phyloP scores from a whole-genome alignment of 2,329 filamentous ascomycete genomes.

The Chlorencoelia australis region DNA sequence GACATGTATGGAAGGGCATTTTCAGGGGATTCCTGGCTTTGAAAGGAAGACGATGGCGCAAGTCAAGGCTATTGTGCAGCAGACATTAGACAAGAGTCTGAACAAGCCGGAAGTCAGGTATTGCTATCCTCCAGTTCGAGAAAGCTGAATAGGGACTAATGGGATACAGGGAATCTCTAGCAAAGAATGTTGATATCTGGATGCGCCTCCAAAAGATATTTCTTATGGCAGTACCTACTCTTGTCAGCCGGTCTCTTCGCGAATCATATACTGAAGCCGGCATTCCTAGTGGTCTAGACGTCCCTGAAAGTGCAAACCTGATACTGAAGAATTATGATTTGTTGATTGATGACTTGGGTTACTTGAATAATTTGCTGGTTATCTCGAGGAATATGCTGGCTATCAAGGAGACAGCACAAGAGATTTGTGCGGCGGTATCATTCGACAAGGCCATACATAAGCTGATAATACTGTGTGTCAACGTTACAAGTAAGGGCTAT shows the following conservation, averaged over 20 bases:
- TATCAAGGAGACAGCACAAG: conserved; percentile 54
- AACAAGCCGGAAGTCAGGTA: conserved; percentile 51
- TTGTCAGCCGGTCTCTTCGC: conserved; percentile 50
- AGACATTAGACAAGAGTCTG: conserved; percentile 52
- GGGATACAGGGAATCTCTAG: conserved; percentile 42
- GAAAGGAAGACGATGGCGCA: conserved; percentile 44
- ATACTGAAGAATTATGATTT: conserved; percentile 52
- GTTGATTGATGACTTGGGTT: conserved; percentile 51
- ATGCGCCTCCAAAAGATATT: conserved; percentile 54
- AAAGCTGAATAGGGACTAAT: conserved; percentile 5
- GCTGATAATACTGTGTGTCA: conserved; percentile 54
- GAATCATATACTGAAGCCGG: conserved; percentile 43
- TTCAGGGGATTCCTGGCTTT: conserved; percentile 42
- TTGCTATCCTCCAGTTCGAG: conserved; percentile 13
- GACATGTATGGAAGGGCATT: conserved; percentile 52
- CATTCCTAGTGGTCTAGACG: conserved; percentile 44
- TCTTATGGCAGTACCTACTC: conserved; percentile 47
- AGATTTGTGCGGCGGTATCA: conserved; percentile 52
- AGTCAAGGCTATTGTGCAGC: conserved; percentile 47
- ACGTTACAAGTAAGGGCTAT: conserved; percentile 57
- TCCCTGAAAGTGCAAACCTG: conserved; percentile 50
- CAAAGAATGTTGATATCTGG: conserved; percentile 55
- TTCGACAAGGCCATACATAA: conserved; percentile 59
- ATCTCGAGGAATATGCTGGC: conserved; percentile 56
- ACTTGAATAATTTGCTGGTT: conserved; percentile 57